Evolutionary conservation across 2,329 filamentous ascomycete genomes (phyloP), one percentile per base, ranked within the genome.

Genomic region (Diaporthe ilicicola): DNA sequence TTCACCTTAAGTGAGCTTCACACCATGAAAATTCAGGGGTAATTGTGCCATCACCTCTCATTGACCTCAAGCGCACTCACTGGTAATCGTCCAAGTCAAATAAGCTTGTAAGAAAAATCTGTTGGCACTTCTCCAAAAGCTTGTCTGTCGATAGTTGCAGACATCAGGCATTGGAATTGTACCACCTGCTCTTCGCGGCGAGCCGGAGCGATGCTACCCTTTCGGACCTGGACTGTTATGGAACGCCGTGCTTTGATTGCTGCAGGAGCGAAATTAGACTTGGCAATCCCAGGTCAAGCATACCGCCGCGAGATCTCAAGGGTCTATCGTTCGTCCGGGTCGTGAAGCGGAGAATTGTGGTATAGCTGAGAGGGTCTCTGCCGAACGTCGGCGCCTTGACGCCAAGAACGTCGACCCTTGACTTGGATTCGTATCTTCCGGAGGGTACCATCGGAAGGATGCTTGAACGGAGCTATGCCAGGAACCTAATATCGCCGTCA

Each of bases 111-210:
- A 46, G 17, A 13, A n/a, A 39, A 7, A 32, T 32, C 1, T 12
- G 7, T 12, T 59, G 13, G 34, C 22, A 34, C n/a, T 29, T 9
- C 10, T 4, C 4, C 7, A 29, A 61, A 46, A 61, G 55, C 55
- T 61, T 61, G 55, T 61, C 55, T 44, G 55, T n/a, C 24, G 37
- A 59, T 29, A 29, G 15, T 44, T 29, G 24, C 55, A 44, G 8
- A 29, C 27, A 29, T 19, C 4, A 59, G 22, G 24, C 39, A 15
- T 61, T 32, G 55, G 6, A 13, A 44, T 9, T 46, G n/a, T 61
- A 46, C 55, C 55, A 46, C 55, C 55, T 61, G 24, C 55, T 61
- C 15, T 61, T 61, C 37, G 17, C 15, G 55, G 55, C 37, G 15
- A 59, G 19, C 51, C 51, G 51, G 27, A 34, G 51, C 19, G 24